Percentiles rank a stretch among this genome's conserved stretches.
phyloP scores from a whole-genome alignment of 2,329 filamentous ascomycete genomes.

The Trichoderma lentiforme region DNA sequence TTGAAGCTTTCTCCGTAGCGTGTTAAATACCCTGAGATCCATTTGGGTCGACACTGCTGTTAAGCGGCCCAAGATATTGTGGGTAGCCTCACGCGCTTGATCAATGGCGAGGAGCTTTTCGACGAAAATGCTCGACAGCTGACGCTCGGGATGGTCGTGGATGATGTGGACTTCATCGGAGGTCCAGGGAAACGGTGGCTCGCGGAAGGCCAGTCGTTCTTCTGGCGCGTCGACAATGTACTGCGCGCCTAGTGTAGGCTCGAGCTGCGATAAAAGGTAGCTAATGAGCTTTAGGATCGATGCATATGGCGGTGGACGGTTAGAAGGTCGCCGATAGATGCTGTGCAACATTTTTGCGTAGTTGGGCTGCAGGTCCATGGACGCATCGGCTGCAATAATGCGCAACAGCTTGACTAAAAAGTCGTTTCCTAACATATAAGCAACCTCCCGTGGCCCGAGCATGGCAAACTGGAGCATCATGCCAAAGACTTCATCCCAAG shows the following conservation, averaged over 20 bases:
- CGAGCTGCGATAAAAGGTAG: constrained; percentile 43
- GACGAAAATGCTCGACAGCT: constrained; percentile 50
- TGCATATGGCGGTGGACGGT: constrained; percentile 53
- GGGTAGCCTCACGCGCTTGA: constrained; percentile 50
- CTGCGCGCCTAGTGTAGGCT: constrained; percentile 34
- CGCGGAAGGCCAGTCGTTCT: constrained; percentile 38
- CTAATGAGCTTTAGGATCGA: constrained; percentile 50
- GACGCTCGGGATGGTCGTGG: constrained; percentile 35
- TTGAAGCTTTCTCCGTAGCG: constrained; percentile 53
- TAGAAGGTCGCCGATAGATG: constrained; percentile 48
- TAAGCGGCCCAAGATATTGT: constrained; percentile 56
- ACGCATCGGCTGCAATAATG: constrained; percentile 58
- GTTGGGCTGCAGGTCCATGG: constrained; percentile 49
- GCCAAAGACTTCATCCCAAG: constrained; percentile 76
- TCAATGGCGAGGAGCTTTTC: constrained; percentile 64
- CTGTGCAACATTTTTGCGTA: constrained; percentile 54
- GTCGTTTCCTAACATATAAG: constrained; percentile 56
- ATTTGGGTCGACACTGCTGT: constrained; percentile 50
- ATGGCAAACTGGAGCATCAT: constrained; percentile 64
- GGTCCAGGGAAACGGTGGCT: constrained; percentile 43
- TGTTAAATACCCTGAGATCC: constrained; percentile 50
- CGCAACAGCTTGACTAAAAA: constrained; percentile 58
- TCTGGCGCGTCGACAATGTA: constrained; percentile 38
- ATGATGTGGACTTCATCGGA: constrained; percentile 45
- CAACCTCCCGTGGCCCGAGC: constrained; percentile 57